Base-by-base conservation (phyloP, 345 rosid species). In the Noccaea caerulescens region DNA sequence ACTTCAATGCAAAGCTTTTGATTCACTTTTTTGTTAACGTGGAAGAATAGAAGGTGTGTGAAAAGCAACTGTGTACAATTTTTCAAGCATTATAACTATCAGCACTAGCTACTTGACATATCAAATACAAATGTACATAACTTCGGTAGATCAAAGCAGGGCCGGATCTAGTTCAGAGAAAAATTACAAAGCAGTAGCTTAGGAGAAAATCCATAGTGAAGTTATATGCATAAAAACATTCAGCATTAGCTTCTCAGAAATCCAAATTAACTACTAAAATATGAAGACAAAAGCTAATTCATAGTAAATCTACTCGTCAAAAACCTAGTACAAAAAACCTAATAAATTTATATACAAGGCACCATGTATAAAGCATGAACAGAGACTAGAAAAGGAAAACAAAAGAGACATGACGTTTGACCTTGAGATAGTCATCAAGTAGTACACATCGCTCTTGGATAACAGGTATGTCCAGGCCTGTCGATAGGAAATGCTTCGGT, bases 401-500 rank as follows among this genome's bases (percentile, higher is more conserved):
- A 20, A n/a, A 43, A 34, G 56, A 69, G 77, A 63, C 49, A 36
- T 46, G 58, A 62, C 72, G 23, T 67, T 72, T 43, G 62, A 92
- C 99, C 99, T 95, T 95, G 67, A 95, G 75, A 83, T 95, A 90
- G 72, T 66, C 72, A 76, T 92, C 91, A 49, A 95, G 97, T 81
- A 88, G 85, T 74, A 62, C 85, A 84, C 98, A 92, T 38, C 99
- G 88, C 79, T 92, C 98, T 83, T 68, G 87, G 73, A 95, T 92
- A 73, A 95, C 85, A 72, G 78, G 81, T 58, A 92, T 63, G 61
- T 92, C 97, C 80, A 87, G 80, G 55, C 99, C 94, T 14, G 97
- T 84, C 53, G 99, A 95, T 65, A 95, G 86, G 79, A 95, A 95
- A 87, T 88, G 97, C 79, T 95, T 95, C 4, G 98, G 99, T 5